phyloP scores from a whole-genome alignment of 78 protist species.

The Dictyostelium firmibasis region DNA sequence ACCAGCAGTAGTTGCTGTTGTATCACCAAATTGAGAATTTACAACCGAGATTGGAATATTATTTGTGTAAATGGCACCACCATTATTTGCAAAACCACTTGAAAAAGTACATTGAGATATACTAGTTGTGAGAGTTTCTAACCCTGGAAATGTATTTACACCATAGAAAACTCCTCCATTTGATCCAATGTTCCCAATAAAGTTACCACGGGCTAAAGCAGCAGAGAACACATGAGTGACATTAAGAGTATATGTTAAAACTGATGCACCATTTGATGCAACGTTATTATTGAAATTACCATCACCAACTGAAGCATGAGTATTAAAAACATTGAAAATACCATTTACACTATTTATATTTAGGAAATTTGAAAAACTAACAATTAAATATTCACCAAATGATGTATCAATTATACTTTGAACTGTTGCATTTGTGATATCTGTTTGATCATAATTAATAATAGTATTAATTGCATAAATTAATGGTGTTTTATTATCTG shows the following conservation, averaged over 20 bases:
- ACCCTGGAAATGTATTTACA: not conserved
- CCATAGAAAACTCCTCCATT: not conserved
- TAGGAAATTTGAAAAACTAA: not conserved
- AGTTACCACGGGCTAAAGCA: not conserved
- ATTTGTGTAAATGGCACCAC: not conserved
- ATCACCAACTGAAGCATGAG: not conserved
- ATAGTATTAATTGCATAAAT: not conserved
- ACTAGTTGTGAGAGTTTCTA: not conserved
- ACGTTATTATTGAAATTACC: not conserved
- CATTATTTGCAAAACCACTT: not conserved
- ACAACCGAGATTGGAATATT: not conserved
- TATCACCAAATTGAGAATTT: not conserved
- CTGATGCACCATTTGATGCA: not conserved
- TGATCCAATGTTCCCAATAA: not conserved
- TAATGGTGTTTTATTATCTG: not conserved
- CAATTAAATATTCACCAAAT: not conserved
- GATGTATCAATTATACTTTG: not conserved
- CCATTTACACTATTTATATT: not conserved
- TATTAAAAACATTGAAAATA: not conserved
- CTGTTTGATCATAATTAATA: not conserved
- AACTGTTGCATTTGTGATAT: not conserved
- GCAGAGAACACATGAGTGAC: not conserved
- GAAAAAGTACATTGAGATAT: not conserved
- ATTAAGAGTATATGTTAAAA: not conserved
- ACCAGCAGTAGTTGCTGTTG: not conserved